phyloP scores from a whole-genome alignment of 257 asterid species.

The Handroanthus guayacan region DNA sequence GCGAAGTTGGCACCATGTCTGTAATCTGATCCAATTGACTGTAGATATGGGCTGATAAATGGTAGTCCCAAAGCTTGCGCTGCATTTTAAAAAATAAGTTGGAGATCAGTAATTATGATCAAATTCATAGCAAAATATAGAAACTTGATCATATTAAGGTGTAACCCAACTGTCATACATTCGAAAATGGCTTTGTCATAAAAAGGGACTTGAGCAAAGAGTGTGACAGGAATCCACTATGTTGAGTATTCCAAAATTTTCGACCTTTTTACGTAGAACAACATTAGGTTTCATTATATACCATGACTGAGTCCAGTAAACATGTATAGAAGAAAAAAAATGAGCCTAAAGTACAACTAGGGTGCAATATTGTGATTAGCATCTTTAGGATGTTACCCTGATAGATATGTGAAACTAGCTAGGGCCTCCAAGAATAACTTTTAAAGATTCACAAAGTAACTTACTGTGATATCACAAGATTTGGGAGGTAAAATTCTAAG shows the following conservation, averaged over 20 bases:
- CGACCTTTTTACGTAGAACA: too few species aligned
- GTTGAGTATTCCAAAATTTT: too few species aligned
- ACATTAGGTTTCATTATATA: too few species aligned
- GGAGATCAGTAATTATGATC: not conserved
- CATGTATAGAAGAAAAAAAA: too few species aligned
- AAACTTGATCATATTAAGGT: too few species aligned
- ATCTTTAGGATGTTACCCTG: not conserved
- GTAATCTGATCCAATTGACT: constrained; percentile 78
- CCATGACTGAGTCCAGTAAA: not conserved
- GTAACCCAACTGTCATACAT: not conserved
- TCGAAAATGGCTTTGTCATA: not conserved
- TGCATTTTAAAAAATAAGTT: constrained; percentile 38
- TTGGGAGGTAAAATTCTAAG: not conserved
- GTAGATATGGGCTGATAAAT: constrained; percentile 76
- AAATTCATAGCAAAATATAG: too few species aligned
- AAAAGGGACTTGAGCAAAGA: not conserved
- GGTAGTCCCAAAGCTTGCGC: constrained; percentile 80
- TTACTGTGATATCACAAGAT: not conserved
- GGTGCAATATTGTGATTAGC: not conserved
- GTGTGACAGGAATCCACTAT: not conserved
- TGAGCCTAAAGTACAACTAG: not conserved
- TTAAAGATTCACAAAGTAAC: not conserved
- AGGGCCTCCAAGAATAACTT: not conserved
- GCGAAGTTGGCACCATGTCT: constrained; percentile 85
- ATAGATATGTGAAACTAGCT: not conserved